These are phyloP conservation scores for Cercospora beticola DNA, from an alignment of 2,329 filamentous ascomycete genomes.

Conservation along the genomic window DNA sequence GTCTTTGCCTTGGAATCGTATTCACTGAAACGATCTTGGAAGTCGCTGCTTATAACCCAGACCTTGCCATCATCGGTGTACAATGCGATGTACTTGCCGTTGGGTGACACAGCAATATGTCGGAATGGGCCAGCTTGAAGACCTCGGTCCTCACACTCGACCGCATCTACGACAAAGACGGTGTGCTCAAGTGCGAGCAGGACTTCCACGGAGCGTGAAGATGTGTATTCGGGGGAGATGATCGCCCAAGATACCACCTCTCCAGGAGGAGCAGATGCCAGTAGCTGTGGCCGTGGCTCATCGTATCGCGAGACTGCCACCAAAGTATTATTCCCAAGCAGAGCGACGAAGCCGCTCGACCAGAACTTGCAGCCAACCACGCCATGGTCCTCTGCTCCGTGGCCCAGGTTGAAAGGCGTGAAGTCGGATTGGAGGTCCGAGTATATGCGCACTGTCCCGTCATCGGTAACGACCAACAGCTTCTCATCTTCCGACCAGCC, in stretches of 20 bases:
- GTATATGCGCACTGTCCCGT: conserved; percentile 88
- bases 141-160: conserved; percentile 85
- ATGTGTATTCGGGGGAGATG: conserved; percentile 80
- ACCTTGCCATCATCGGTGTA: conserved; percentile 83
- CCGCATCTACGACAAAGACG: conserved; percentile 81
- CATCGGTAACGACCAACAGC: conserved; percentile 80
- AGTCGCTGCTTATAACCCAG: conserved; percentile 93
- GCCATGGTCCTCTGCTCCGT: conserved; percentile 81
- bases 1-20: conserved; percentile 86
- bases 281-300: conserved; percentile 81
- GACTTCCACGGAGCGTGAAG: conserved; percentile 91
- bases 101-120: conserved; percentile 86
- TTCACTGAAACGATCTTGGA: conserved; percentile 87
- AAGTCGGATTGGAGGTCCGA: conserved; percentile 93
- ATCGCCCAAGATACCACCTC: conserved; percentile 85
- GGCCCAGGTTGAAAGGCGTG: conserved; percentile 86
- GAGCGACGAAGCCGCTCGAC: conserved; percentile 84
- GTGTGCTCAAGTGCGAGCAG: conserved; percentile 82
- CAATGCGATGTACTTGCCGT: conserved; percentile 82
- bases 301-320: conserved; percentile 85
- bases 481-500: conserved; percentile 97
- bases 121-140: conserved; percentile 90
- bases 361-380: conserved; percentile 92
- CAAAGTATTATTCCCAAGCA: conserved; percentile 83
- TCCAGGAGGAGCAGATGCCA: conserved; percentile 74